A percentile compares a stretch with the other conserved stretches of the same genome.
These are phyloP conservation scores for Cercophora samala DNA, from an alignment of 495 filamentous ascomycete species.

Conservation along the genomic window DNA sequence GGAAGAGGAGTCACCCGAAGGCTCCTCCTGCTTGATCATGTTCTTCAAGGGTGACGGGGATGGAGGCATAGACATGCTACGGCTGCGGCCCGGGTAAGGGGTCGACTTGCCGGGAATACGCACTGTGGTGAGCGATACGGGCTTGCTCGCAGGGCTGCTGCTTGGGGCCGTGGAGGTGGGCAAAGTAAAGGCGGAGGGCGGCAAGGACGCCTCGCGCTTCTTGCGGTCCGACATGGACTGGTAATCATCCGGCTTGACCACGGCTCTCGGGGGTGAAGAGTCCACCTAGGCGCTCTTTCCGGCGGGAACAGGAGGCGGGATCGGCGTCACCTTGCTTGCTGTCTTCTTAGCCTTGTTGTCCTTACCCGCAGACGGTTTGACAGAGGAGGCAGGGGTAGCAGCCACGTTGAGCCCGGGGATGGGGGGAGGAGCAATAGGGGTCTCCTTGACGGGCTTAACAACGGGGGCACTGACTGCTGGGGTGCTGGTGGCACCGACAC, in stretches of 20 bases:
- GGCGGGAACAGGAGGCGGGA: constrained; percentile 36
- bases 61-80: background rate
- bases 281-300: constrained; percentile 32
- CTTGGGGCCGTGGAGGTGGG: background rate
- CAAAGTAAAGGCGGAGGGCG: background rate
- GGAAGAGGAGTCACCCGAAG: background rate
- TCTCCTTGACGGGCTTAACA: constrained; percentile 24
- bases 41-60: background rate
- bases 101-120: background rate
- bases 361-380: constrained; percentile 13
- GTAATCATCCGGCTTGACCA: background rate
- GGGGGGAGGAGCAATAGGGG: constrained; percentile 30
- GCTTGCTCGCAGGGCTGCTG: background rate
- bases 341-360: constrained; percentile 22
- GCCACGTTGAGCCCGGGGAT: constrained; percentile 15
- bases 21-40: background rate
- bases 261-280: constrained; percentile 15
- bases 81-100: background rate
- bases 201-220: constrained; percentile 9
- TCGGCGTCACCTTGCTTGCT: constrained; percentile 37
- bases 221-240: constrained; percentile 21
- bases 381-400: constrained; percentile 3
- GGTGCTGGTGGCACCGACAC: constrained; percentile 14
- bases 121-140: background rate
- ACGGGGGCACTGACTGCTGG: background rate